These are phyloP conservation scores for Blastobotrys raffinosifermentans DNA, from an alignment of 1,139 yeast species.

Conservation along the genomic window DNA sequence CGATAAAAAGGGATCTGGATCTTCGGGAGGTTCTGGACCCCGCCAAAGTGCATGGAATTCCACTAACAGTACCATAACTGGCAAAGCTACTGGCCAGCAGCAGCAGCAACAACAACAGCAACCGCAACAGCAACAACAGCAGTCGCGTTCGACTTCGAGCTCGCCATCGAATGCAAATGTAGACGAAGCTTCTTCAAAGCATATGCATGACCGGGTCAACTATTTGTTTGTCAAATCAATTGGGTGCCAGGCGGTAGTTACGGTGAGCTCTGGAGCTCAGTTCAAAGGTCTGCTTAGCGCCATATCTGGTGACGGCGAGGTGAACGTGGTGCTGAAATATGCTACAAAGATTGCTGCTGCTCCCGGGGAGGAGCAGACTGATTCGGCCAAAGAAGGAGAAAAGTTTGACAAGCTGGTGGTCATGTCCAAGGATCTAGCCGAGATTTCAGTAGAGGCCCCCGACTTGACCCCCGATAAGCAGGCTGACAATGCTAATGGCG, in stretches of 20 bases:
- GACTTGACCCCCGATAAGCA: slow-evolving; percentile 33
- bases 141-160: neutral
- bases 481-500: slow-evolving; percentile 10
- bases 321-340: slow-evolving; percentile 50
- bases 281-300: slow-evolving; percentile 54
- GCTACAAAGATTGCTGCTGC: slow-evolving; percentile 42
- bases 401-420: slow-evolving; percentile 46
- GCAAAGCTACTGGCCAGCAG: too few species aligned
- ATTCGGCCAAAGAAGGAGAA: slow-evolving; percentile 33
- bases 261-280: slow-evolving; percentile 57
- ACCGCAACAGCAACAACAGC: too few species aligned
- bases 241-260: slow-evolving; percentile 52
- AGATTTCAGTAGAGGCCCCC: slow-evolving; percentile 46
- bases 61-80: neutral
- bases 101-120: too few species aligned
- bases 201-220: slow-evolving; percentile 45
- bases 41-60: slow-evolving; percentile 3
- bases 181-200: slow-evolving; percentile 17
- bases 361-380: slow-evolving; percentile 35
- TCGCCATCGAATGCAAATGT: neutral
- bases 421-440: slow-evolving; percentile 57
- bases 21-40: slow-evolving; percentile 1
- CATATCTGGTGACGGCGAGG: slow-evolving; percentile 37
- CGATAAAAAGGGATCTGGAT: neutral
- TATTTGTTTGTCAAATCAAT: slow-evolving; percentile 48